Base-by-base conservation (phyloP, 768 basidiomycete species). In the Botryobasidium botryosum region DNA sequence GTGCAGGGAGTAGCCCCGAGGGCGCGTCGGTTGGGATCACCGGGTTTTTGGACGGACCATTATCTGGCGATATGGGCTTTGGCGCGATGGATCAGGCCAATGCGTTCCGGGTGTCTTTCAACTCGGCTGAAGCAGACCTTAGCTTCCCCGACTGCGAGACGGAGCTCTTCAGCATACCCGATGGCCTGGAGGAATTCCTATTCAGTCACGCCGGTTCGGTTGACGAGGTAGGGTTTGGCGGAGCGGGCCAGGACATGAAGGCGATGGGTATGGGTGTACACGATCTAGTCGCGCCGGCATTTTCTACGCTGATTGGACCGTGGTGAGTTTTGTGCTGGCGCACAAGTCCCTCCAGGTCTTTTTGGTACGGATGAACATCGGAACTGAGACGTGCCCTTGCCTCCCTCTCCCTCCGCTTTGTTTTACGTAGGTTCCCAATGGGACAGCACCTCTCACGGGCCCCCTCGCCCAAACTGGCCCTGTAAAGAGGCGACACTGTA, bases 71-170 rank as follows among this genome's bases (percentile, higher is more conserved):
- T n/a, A n/a, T n/a, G n/a, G n/a, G 32, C 32, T 36, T 31, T 33
- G 43, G 29, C 35, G 12, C 43, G 26, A 6, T 23, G 43, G 27
- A 44, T 23, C 24, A 12, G 43, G 21, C 37, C 27, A 29, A 40
- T 13, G 26, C 44, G 37, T 44, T 51, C 4, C 50, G 50, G 3
- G 48, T 51, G 2, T 45, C 44, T 25, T 51, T 51, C 48, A 51
- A 51, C 31, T 41, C 43, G 4, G 50, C 50, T 5, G 50, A 51
- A 25, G 50, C 50, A 18, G 50, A 51, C 35, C 39, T 51, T 18
- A 50, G 49, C 39, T 51, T 51, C 48, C 41, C 46, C 17, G 45
- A 49, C 38, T 26, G 35, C 21, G 38, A 48, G 5, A 51, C 43
- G 4, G 43, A 51, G 28, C 37, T 50, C 3, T 49, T 50, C 43